Percentiles rank a stretch among this genome's conserved stretches.
Evolutionary conservation across 768 basidiomycete species (phyloP).

Genomic region (Termitomyces titanicus): DNA sequence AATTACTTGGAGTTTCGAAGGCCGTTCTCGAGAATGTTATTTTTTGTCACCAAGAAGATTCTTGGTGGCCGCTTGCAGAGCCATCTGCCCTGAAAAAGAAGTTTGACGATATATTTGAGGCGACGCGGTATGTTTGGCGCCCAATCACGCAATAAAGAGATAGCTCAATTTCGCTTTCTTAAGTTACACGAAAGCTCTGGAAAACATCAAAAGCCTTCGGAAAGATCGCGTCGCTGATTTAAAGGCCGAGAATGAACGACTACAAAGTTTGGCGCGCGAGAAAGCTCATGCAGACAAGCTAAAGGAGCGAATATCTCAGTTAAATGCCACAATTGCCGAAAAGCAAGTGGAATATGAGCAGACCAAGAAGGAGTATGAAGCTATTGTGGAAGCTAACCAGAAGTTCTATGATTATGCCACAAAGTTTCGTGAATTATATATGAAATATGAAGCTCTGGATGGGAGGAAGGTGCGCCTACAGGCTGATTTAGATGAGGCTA

Average conservation of each 20-base stretch:
- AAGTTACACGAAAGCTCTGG: slow-evolving; percentile 96
- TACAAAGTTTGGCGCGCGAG: slow-evolving; percentile 73
- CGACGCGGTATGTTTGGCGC: slow-evolving; percentile 65
- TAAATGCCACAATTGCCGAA: slow-evolving; percentile 55
- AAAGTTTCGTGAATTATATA: slow-evolving; percentile 82
- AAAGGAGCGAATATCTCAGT: slow-evolving; percentile 56
- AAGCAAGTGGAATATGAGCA: slow-evolving; percentile 78
- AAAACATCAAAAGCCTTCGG: slow-evolving; percentile 83
- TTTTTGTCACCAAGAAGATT: slow-evolving; percentile 99
- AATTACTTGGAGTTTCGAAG: slow-evolving; percentile 91
- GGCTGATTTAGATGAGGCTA: slow-evolving; percentile 57
- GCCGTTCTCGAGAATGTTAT: slow-evolving; percentile 99
- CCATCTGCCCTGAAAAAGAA: slow-evolving; percentile 94
- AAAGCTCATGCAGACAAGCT: slow-evolving; percentile 88
- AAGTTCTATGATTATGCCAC: slow-evolving; percentile 81
- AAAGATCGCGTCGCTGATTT: slow-evolving; percentile 90
- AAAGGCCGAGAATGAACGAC: slow-evolving; percentile 88
- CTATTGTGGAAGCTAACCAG: slow-evolving; percentile 62
- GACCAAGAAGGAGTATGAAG: slow-evolving; percentile 61
- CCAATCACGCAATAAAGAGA: not conserved
- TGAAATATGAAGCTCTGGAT: slow-evolving; percentile 61
- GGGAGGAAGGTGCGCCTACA: slow-evolving; percentile 60
- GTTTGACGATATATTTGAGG: slow-evolving; percentile 99
- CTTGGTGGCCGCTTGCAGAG: slow-evolving; percentile 95
- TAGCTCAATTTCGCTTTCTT: not conserved